A percentile compares a stretch with the other conserved stretches of the same genome.
These are phyloP conservation scores for Lactifluus pinguis DNA, from an alignment of 768 basidiomycete species.

Conservation along the genomic window DNA sequence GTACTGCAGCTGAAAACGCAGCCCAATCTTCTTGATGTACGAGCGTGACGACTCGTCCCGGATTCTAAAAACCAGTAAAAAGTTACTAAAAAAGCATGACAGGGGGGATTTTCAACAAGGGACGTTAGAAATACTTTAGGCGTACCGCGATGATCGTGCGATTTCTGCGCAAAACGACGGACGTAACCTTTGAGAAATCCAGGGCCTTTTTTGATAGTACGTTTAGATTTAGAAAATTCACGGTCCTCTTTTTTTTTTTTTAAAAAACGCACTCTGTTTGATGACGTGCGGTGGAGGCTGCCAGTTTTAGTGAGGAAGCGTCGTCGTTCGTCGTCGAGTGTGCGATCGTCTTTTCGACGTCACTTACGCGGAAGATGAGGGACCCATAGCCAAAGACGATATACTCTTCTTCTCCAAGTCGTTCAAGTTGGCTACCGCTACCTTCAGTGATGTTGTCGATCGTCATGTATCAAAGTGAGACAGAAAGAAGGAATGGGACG, in stretches of 20 bases:
- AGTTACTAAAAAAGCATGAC: too few relatives aligned
- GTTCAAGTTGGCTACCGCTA: background rate
- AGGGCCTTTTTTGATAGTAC: constrained; percentile 39
- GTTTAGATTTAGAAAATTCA: too few relatives aligned
- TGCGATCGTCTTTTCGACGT: background rate
- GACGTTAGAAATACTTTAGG: constrained; percentile 45
- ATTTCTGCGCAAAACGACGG: constrained; percentile 82
- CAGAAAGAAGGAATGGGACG: background rate
- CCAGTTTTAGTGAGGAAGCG: background rate
- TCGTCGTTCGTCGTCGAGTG: background rate
- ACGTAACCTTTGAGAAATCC: constrained; percentile 90
- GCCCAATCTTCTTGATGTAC: constrained; percentile 88
- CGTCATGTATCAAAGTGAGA: background rate
- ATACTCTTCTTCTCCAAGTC: constrained; percentile 27
- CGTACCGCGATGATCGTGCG: constrained; percentile 89
- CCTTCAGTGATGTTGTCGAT: background rate
- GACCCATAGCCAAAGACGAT: constrained; percentile 91
- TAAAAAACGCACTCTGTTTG: constrained; percentile 41
- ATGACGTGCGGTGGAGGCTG: constrained; percentile 81
- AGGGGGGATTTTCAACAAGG: background rate
- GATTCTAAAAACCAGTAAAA: constrained; percentile 42
- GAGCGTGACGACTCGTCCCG: constrained; percentile 86
- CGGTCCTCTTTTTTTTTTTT: too few relatives aligned
- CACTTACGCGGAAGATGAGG: constrained; percentile 76
- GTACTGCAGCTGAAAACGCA: constrained; percentile 54